A percentile compares a stretch with the other conserved stretches of the same genome.
Conservation (phyloP, 2,329 filamentous ascomycete genomes). For the Phyllosticta citrichinensis region DNA sequence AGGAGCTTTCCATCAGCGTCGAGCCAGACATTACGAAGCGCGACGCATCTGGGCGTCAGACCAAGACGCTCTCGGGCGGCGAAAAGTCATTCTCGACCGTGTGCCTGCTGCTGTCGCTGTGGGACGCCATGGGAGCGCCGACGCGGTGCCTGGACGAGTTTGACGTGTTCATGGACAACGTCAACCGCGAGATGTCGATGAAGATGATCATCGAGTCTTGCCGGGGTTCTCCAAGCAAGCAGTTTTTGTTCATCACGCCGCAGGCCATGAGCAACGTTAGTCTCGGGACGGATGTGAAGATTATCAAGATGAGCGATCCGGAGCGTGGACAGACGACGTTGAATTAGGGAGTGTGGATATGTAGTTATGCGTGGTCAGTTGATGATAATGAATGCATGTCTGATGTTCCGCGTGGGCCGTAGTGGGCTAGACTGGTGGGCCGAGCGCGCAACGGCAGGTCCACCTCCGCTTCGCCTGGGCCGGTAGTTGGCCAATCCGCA, state of each 20-base stretch:
- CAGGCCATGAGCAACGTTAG: constrained; percentile 60
- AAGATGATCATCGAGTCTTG: constrained; percentile 87
- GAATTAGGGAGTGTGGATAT: constrained; percentile 12
- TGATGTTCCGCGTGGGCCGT: neutral
- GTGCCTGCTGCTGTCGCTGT: constrained; percentile 81
- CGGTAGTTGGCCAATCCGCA: neutral
- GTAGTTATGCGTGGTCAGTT: neutral
- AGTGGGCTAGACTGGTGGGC: too few relatives aligned
- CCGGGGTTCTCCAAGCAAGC: constrained; percentile 73
- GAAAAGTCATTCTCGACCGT: constrained; percentile 98
- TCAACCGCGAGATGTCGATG: constrained; percentile 88
- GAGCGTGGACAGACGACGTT: constrained; percentile 41
- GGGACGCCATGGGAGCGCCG: constrained; percentile 96
- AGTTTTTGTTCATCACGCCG: constrained; percentile 94
- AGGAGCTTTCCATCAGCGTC: constrained; percentile 64
- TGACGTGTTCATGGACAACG: constrained; percentile 98
- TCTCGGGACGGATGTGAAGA: constrained; percentile 61
- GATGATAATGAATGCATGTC: neutral
- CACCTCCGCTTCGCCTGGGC: neutral
- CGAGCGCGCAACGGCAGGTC: neutral
- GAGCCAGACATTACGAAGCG: constrained; percentile 60
- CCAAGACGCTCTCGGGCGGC: constrained; percentile 87
- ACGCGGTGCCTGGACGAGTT: constrained; percentile 95
- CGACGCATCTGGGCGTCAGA: constrained; percentile 63
- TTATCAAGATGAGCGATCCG: constrained; percentile 54